A percentile compares a stretch with the other conserved stretches of the same genome.
These are phyloP conservation scores for Solanum appendiculatum DNA, from an alignment of 257 asterid species.

Conservation along the genomic window DNA sequence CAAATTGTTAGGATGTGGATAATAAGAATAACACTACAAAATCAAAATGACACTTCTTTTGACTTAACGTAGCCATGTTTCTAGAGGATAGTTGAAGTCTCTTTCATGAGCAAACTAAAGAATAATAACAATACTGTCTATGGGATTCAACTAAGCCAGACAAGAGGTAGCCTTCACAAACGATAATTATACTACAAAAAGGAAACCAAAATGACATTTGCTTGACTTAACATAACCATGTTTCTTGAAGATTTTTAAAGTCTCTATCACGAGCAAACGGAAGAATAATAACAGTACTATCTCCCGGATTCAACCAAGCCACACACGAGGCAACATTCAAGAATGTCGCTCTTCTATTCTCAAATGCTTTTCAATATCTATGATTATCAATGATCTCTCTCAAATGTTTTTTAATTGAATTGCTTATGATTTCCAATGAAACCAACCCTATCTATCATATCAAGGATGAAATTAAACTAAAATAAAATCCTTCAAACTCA, in stretches of 20 bases:
- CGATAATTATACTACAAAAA: background rate
- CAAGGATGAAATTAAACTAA: background rate
- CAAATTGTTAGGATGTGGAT: background rate
- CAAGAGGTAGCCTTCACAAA: background rate
- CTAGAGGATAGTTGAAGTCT: background rate
- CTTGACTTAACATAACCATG: background rate
- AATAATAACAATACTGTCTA: background rate
- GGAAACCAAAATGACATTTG: background rate
- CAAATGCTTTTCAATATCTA: too few relatives aligned
- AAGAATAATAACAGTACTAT: background rate
- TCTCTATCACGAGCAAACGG: background rate
- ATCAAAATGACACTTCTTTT: background rate
- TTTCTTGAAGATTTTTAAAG: background rate
- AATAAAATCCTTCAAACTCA: background rate
- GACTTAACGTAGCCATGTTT: background rate
- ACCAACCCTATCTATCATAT: background rate
- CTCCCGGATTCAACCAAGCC: background rate
- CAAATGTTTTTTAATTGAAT: background rate
- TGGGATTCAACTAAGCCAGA: background rate
- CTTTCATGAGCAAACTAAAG: background rate
- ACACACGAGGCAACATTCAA: background rate
- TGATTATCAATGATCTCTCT: background rate
- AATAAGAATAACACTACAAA: background rate
- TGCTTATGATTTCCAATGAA: background rate
- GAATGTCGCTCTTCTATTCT: background rate